phyloP scores from a whole-genome alignment of 352 stramenopile species.

The Ophiocytium majus region DNA sequence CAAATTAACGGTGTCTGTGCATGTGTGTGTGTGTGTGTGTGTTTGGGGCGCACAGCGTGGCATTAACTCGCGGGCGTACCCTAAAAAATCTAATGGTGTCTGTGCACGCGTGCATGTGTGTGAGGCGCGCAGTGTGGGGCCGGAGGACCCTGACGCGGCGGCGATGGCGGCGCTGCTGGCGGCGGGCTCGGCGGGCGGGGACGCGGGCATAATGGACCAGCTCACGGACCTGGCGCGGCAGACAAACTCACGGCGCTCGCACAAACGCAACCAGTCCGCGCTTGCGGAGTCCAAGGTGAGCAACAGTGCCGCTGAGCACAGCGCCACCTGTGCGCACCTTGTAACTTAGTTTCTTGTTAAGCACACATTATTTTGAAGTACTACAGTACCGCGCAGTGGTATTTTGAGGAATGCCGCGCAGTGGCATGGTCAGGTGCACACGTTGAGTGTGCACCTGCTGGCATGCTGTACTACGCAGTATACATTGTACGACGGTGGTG shows the following conservation, averaged over 20 bases:
- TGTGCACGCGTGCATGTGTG: no score
- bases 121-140: not conserved
- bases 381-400: no score
- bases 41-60: no score
- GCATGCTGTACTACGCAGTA: no score
- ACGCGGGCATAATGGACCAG: slow-evolving; percentile 21
- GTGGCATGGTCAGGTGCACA: no score
- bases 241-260: not conserved
- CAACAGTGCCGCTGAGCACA: not conserved
- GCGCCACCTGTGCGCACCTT: not conserved
- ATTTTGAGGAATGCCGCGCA: no score
- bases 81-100: no score
- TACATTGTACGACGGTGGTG: no score
- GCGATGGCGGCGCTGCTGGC: not conserved
- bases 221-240: not conserved
- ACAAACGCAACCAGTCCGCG: not conserved
- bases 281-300: slow-evolving; percentile 15
- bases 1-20: no score
- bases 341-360: not conserved
- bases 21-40: no score
- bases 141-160: not conserved
- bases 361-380: slow-evolving; percentile 10
- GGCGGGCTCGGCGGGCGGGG: not conserved
- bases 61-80: no score
- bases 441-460: no score